Base-by-base conservation (phyloP, 2,329 filamentous ascomycete species). In the Amylocarpus encephaloides region DNA sequence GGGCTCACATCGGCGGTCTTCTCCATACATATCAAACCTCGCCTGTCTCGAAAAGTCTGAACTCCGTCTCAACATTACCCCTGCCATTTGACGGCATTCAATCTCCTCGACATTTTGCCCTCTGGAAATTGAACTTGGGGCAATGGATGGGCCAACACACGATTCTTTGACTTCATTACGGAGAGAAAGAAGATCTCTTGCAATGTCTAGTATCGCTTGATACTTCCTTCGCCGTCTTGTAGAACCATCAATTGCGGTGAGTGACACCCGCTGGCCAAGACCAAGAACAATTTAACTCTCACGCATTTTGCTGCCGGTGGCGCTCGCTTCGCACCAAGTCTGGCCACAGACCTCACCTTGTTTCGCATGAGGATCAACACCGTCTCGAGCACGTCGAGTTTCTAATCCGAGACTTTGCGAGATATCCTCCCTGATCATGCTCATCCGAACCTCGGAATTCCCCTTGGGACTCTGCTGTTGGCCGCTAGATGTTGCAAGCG, bases 11-110 rank as follows among this genome's bases (percentile, higher is more conserved):
- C 16, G 38, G 38, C 3, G n/a, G 38, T 11, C 38, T 40, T n/a
- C n/a, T n/a, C n/a, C n/a, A n/a, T n/a, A n/a, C n/a, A n/a, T n/a
- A 38, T 46, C 44, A 46, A 46, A 46, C 44, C 34, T 46, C 44
- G 18, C n/a, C 33, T 38, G 44, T 46, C 44, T 46, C 44, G 44
- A 10, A 13, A 19, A 40, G 38, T 19, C 38, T 40, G 38, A 40
- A 40, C 34, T 16, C 34, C 34, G 34, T 13, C 34, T 16, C 38
- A 19, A 16, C n/a, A 19, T 16, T 16, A 16, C 13, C 18, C 18
- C 18, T 40, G 5, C 10, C 38, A 16, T n/a, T 16, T 11, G 13
- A 40, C 10, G 16, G 38, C 38, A 40, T 13, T 36, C 12, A 13
- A 36, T 10, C 15, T 16, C 18, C 18, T 18, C 18, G 16, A 16